Conservation (phyloP, 768 basidiomycete genomes). For the Holtermanniella nyarrowii region DNA sequence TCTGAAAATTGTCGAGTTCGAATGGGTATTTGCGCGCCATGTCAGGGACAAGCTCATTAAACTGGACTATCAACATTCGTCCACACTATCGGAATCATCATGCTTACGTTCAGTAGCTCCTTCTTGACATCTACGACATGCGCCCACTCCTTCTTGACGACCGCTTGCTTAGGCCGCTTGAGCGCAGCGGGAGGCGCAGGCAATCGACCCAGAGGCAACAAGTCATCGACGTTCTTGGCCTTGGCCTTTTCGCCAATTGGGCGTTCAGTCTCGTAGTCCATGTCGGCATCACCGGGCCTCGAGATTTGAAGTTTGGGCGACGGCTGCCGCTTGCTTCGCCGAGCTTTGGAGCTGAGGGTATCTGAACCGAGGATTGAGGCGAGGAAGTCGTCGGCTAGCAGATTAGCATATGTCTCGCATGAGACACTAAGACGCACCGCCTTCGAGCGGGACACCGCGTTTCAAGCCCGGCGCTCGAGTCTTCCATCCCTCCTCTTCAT, state of each 20-base stretch:
- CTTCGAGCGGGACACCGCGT: slow-evolving; percentile 60
- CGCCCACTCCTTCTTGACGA: slow-evolving; percentile 86
- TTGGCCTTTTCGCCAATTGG: slow-evolving; percentile 29
- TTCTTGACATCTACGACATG: slow-evolving; percentile 91
- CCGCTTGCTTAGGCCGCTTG: slow-evolving; percentile 28
- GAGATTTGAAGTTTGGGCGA: slow-evolving; percentile 22
- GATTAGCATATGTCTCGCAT: no score
- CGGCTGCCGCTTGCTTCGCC: slow-evolving; percentile 27
- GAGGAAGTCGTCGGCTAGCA: slow-evolving; percentile 34
- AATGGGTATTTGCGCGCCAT: slow-evolving; percentile 99
- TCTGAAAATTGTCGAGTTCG: slow-evolving; percentile 95
- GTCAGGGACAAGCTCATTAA: slow-evolving; percentile 77
- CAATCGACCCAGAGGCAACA: slow-evolving; percentile 50
- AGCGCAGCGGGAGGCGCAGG: slow-evolving; percentile 32
- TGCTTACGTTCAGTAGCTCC: slow-evolving; percentile 58
- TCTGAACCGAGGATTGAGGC: slow-evolving; percentile 27
- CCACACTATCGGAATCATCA: no score
- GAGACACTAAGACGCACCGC: slow-evolving; percentile 15
- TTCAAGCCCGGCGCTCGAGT: slow-evolving; percentile 72
- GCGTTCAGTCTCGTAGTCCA: slow-evolving; percentile 9
- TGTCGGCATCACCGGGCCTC: slow-evolving; percentile 20
- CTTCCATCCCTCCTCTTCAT: slow-evolving; percentile 43
- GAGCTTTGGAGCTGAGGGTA: slow-evolving; percentile 32
- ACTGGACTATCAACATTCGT: slow-evolving; percentile 18
- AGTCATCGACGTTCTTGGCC: slow-evolving; percentile 57